phyloP scores from a whole-genome alignment of 768 basidiomycete genomes.

The Xerocomus spinulosus region DNA sequence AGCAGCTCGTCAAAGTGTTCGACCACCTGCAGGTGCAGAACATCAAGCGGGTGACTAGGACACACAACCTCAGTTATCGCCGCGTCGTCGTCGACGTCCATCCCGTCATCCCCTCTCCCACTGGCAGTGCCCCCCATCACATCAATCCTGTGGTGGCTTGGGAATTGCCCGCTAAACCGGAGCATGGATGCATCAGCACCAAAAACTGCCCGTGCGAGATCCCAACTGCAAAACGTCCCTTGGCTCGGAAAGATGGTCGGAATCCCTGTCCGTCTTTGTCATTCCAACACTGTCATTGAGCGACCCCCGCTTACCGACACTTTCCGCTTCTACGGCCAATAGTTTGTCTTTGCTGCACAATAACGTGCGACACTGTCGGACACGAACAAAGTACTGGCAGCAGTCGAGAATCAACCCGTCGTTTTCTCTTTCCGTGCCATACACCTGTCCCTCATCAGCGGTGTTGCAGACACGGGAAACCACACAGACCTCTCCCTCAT shows the following conservation, averaged over 20 bases:
- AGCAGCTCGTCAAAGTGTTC: conserved; percentile 65
- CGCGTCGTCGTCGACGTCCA: conserved; percentile 61
- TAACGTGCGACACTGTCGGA: conserved; percentile 43
- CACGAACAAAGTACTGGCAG: conserved; percentile 52
- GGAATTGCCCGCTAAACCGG: conserved; percentile 39
- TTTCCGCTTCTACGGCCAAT: conserved; percentile 50
- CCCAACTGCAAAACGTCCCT: conserved; percentile 45
- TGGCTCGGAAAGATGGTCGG: conserved; percentile 27
- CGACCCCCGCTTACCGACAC: conserved; percentile 35
- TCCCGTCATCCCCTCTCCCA: conserved; percentile 38
- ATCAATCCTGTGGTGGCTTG: conserved; percentile 33
- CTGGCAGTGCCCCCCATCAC: conserved; percentile 6
- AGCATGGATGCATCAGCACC: conserved; percentile 34
- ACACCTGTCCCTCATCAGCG: conserved; percentile 13
- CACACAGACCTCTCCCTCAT: conserved; percentile 40
- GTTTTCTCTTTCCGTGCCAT: conserved; percentile 43
- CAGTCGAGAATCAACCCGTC: conserved; percentile 76
- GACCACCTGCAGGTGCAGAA: conserved; percentile 63
- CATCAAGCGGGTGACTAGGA: conserved; percentile 57
- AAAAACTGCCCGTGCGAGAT: conserved; percentile 47
- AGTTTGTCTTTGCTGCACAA: conserved; percentile 70
- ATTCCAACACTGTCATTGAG: conserved; percentile 1
- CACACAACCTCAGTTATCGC: conserved; percentile 31
- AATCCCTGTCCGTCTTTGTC: conserved; percentile 16
- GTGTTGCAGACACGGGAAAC: too few species aligned